Percentiles rank a stretch among this genome's conserved stretches.
Evolutionary conservation across 192 early-diverging fungal genomes (phyloP).

Genomic region (Gamsiella multidivaricata): DNA sequence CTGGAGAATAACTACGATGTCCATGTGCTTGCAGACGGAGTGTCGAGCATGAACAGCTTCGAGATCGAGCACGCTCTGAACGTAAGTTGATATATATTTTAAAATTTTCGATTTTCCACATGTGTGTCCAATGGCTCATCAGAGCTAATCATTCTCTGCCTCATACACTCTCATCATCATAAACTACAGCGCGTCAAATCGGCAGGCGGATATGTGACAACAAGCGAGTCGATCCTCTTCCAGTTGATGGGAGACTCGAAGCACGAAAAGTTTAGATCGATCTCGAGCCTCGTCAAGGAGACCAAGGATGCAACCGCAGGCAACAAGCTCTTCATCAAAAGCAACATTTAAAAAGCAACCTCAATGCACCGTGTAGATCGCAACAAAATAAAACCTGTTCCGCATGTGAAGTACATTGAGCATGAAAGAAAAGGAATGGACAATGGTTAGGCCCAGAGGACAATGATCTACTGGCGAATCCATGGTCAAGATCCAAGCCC

Average conservation of each 20-base stretch:
- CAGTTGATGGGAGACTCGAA: conserved; percentile 72
- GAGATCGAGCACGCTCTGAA: conserved; percentile 87
- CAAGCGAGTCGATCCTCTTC: conserved; percentile 82
- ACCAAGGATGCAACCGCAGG: conserved; percentile 71
- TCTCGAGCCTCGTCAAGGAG: conserved; percentile 89
- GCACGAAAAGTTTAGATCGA: conserved; percentile 78
- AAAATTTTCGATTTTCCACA: no score
- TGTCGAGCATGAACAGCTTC: conserved; percentile 85
- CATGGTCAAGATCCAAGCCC: no score
- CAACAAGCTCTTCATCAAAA: conserved; percentile 68
- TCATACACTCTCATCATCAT: conserved; percentile 14
- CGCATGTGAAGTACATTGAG: no score
- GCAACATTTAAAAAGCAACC: conserved; percentile 52
- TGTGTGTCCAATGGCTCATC: not conserved
- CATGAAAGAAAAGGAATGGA: no score
- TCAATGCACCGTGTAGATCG: no score
- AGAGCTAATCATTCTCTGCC: not conserved
- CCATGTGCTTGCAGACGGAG: conserved; percentile 92
- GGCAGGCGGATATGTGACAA: conserved; percentile 83
- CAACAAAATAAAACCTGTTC: not conserved
- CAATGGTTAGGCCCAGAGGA: no score
- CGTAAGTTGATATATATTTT: conserved; percentile 68
- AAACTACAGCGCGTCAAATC: conserved; percentile 61
- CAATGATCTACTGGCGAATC: no score
- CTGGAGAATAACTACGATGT: conserved; percentile 81